Evolutionary conservation across 805 yeast genomes (phyloP).

Genomic region (Pichia thaimueangensis): DNA sequence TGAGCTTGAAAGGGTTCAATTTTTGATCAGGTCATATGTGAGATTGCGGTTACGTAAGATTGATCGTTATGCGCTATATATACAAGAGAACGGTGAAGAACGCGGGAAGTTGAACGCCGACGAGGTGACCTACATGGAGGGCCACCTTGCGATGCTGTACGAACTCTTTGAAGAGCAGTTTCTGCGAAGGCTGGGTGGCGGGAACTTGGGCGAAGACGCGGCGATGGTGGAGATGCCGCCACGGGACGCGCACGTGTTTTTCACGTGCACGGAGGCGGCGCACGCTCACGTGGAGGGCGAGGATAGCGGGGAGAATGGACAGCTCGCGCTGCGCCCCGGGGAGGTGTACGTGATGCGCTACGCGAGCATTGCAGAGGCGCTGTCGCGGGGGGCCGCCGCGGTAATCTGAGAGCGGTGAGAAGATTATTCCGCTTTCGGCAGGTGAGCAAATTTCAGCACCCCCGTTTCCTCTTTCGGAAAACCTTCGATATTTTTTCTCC

Average conservation of each 20-base stretch:
- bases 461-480: constrained; percentile 2
- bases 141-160: constrained; percentile 58
- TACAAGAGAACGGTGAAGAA: constrained; percentile 39
- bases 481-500: too few species aligned
- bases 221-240: constrained; percentile 81
- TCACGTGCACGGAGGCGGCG: background rate
- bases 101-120: constrained; percentile 43
- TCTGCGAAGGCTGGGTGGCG: constrained; percentile 29
- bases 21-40: constrained; percentile 71
- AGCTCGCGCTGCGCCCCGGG: constrained; percentile 38
- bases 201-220: constrained; percentile 72
- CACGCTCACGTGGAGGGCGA: background rate
- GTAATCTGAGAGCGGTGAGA: constrained; percentile 31
- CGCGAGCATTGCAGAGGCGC: constrained; percentile 38
- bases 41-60: constrained; percentile 72
- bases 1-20: constrained; percentile 83
- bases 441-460: background rate
- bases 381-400: constrained; percentile 37
- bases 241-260: constrained; percentile 68
- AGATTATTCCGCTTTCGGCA: background rate
- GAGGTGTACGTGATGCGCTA: constrained; percentile 75
- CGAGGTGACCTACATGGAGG: constrained; percentile 61
- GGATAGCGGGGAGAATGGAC: background rate
- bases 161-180: constrained; percentile 64
- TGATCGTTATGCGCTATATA: constrained; percentile 59